Conservation (phyloP, 768 basidiomycete genomes). For the Trametes elegans region DNA sequence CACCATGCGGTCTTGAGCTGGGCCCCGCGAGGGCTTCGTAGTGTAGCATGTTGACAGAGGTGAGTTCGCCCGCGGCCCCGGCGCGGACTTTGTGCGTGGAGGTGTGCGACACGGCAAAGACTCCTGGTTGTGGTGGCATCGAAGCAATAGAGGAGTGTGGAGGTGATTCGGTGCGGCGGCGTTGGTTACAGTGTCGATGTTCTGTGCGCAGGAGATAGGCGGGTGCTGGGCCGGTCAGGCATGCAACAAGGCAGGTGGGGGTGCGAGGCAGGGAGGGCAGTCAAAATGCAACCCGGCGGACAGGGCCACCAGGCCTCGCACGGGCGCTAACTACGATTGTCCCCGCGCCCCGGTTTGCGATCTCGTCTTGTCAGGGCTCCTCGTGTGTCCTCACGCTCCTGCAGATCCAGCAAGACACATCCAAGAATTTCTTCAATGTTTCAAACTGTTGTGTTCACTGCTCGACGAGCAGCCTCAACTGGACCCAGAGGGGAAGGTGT, state of each 20-base stretch:
- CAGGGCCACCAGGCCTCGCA: background rate
- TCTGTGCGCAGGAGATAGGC: background rate
- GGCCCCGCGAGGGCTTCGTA: constrained; percentile 42
- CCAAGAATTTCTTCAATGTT: no score
- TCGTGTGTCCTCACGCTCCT: background rate
- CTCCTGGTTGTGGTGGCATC: constrained; percentile 71
- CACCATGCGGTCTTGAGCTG: constrained; percentile 39
- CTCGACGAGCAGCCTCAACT: no score
- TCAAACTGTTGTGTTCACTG: no score
- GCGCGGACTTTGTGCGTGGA: constrained; percentile 44
- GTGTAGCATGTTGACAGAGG: constrained; percentile 34
- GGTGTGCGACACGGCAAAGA: constrained; percentile 61
- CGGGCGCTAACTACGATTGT: constrained; percentile 3
- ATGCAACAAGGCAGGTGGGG: background rate
- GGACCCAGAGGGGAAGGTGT: no score
- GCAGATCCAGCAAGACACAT: background rate
- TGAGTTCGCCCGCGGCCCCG: constrained; percentile 28
- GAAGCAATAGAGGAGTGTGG: no score
- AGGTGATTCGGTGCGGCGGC: no score
- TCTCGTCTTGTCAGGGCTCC: background rate
- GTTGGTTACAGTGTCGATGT: no score
- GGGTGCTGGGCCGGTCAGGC: background rate
- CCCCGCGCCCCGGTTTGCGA: background rate
- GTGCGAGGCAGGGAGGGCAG: background rate
- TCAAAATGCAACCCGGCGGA: constrained; percentile 9